Evolutionary conservation across 331 rosid species (phyloP), one percentile per base, ranked within the genome.

Genomic region (Rhamnella rubrinervis): DNA sequence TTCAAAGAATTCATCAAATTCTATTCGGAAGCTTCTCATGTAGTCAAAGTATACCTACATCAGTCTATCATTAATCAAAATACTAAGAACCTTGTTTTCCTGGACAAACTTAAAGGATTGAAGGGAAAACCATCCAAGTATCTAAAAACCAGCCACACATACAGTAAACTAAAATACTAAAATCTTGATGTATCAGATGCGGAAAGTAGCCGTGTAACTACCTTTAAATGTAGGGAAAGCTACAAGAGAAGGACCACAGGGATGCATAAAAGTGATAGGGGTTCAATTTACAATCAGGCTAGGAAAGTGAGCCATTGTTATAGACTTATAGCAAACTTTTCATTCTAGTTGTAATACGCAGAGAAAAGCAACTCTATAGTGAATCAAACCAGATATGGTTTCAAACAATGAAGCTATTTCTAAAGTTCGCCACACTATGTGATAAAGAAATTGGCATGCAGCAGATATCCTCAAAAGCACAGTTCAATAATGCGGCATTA

Each of bases 11-110:
- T 91, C 96, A 56, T 86, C 84, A 79, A 95, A 91, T 83, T 91
- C 97, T 51, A 88, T 82, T 68, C 99, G 91, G 76, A 95, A 95
- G 86, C 97, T 95, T 83, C 97, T 91, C 99, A 95, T 95, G 92
- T 80, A 95, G 81, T 89, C 99, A 74, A 91, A 95, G 81, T 89
- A 95, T 58, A 89, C 99, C 99, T 95, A 61, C 68, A 83, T 78
- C 67, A 77, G 62, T 65, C 71, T 62, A 55, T 53, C 53, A 63
- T 39, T 11, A 77, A 71, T 72, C 40, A 66, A 71, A n/a, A 69
- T 66, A 50, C 11, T 31, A 77, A 63, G 55, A 59, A 14, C 21
- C 5, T 58, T 58, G 11, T 8, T 31, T 6, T 21, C 37, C 8
- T 26, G 8, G 37, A 56, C 25, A 21, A 6, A 56, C 15, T 7